Percentiles rank a stretch among this genome's conserved stretches.
These are phyloP conservation scores for Anethum foeniculum DNA, from an alignment of 140 eudicot genomes.

Conservation along the genomic window DNA sequence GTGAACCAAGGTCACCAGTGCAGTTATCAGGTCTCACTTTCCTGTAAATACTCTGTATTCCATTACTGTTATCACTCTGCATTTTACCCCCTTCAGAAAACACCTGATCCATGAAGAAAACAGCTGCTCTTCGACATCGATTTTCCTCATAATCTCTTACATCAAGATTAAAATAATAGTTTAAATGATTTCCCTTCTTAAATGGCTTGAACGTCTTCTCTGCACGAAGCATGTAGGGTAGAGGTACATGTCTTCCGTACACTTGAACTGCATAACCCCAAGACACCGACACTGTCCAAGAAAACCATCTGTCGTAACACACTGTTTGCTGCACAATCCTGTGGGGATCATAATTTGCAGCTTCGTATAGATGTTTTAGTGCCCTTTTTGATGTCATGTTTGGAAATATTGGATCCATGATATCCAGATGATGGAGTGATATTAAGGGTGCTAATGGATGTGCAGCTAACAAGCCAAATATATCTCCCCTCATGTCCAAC, in stretches of 20 bases:
- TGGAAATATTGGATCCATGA: conserved; percentile 67
- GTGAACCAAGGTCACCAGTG: conserved; percentile 34
- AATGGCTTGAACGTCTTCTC: conserved; percentile 57
- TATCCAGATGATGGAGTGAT: conserved; percentile 58
- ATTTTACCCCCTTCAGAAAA: conserved; percentile 20
- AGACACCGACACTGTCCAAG: conserved; percentile 85
- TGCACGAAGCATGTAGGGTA: conserved; percentile 52
- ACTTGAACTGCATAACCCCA: conserved; percentile 84
- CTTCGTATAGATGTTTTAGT: conserved; percentile 46
- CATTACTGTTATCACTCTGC: neutral
- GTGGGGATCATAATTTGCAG: conserved; percentile 51
- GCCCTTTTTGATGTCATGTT: conserved; percentile 42
- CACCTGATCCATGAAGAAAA: conserved; percentile 53
- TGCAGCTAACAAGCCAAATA: conserved; percentile 61
- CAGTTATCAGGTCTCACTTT: conserved; percentile 29
- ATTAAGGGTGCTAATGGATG: conserved; percentile 68
- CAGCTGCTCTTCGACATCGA: conserved; percentile 56
- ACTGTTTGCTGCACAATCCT: conserved; percentile 72
- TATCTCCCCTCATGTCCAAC: conserved; percentile 74
- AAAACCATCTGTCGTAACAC: conserved; percentile 79
- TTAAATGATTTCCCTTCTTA: conserved; percentile 30
- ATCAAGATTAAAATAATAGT: conserved; percentile 31
- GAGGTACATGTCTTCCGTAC: conserved; percentile 32
- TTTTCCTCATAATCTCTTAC: conserved; percentile 35
- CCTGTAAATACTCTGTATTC: conserved; percentile 37